Percentiles rank a stretch among this genome's conserved stretches.
Conservation (phyloP, 1,284 basidiomycete species). For the Ustilago esculenta region DNA sequence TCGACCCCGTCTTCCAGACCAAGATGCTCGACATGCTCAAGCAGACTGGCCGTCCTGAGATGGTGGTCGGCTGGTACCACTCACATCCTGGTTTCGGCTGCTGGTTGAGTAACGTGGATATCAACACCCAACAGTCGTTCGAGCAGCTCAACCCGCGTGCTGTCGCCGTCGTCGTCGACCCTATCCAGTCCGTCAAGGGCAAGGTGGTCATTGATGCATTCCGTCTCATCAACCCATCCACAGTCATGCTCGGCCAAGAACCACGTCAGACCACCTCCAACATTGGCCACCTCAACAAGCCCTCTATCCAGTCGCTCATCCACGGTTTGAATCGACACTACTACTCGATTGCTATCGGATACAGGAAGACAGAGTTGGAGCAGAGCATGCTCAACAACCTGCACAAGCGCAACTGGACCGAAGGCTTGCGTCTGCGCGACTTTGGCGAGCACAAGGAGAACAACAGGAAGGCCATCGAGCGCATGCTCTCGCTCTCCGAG, state of each 20-base stretch:
- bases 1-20: slow-evolving; percentile 98
- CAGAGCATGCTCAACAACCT: slow-evolving; percentile 67
- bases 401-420: slow-evolving; percentile 66
- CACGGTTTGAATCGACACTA: slow-evolving; percentile 67
- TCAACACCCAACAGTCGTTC: slow-evolving; percentile 99
- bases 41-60: slow-evolving; percentile 96
- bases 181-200: slow-evolving; percentile 95
- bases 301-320: slow-evolving; percentile 82
- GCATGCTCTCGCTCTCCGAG: slow-evolving; percentile 63
- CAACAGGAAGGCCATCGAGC: slow-evolving; percentile 63
- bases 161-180: slow-evolving; percentile 97
- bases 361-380: slow-evolving; percentile 66
- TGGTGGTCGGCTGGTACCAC: slow-evolving; percentile 99
- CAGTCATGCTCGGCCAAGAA: slow-evolving; percentile 79
- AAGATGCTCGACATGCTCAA: slow-evolving; percentile 99
- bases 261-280: slow-evolving; percentile 97
- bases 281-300: slow-evolving; percentile 98
- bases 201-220: slow-evolving; percentile 98
- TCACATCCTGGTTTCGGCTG: slow-evolving; percentile 99
- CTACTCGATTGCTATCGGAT: slow-evolving; percentile 66
- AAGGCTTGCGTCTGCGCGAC: slow-evolving; percentile 62
- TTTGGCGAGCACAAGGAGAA: slow-evolving; percentile 65
- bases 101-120: slow-evolving; percentile 98
- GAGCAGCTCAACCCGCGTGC: slow-evolving; percentile 93
- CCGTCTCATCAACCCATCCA: slow-evolving; percentile 71